Evolutionary conservation across 2,329 filamentous ascomycete genomes (phyloP), one percentile per base, ranked within the genome.

Genomic region (Fusarium pininemorale): DNA sequence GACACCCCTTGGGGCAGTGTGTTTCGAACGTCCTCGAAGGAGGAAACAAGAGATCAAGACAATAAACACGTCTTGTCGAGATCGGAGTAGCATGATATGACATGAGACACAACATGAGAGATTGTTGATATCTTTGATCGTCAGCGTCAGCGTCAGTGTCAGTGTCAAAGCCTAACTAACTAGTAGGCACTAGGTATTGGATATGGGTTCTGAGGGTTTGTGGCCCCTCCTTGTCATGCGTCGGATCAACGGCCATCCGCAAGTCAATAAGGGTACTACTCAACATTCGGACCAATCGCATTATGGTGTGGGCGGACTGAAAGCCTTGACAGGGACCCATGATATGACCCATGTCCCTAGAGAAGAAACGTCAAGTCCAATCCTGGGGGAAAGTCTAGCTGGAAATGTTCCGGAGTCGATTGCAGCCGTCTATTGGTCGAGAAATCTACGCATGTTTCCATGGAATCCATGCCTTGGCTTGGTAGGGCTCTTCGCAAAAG

Each of bases 161-260:
- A 30, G 30, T 32, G 44, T 24, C 44, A 47, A 35, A 47, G 41
- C 32, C 55, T 35, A 48, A 35, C 32, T 32, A 32, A 32, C 32
- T 35, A 35, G 32, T 35, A 35, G 32, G 32, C 14, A 35, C 32
- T 35, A 35, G 32, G 55, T 28, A 37, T 38, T 59, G 50, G 59
- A 42, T 32, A 53, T 53, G 50, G n/a, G 32, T 35, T 53, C 48
- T 53, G 53, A 41, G 42, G 37, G 41, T 38, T 66, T 61, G 35
- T 56, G 53, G 35, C 45, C 50, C 53, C 24, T 56, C 32, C 51
- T 44, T 51, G 66, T 66, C 39, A 42, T 48, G 58, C 44, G 57
- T 68, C 61, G 59, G 67, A 72, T 74, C 47, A 72, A 68, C 62
- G 65, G 57, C 70, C 58, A 60, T 73, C 60, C 57, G 50, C 59